A percentile compares a stretch with the other conserved stretches of the same genome.
phyloP scores from a whole-genome alignment of 495 filamentous ascomycete genomes.

The Cladorrhinum samala region DNA sequence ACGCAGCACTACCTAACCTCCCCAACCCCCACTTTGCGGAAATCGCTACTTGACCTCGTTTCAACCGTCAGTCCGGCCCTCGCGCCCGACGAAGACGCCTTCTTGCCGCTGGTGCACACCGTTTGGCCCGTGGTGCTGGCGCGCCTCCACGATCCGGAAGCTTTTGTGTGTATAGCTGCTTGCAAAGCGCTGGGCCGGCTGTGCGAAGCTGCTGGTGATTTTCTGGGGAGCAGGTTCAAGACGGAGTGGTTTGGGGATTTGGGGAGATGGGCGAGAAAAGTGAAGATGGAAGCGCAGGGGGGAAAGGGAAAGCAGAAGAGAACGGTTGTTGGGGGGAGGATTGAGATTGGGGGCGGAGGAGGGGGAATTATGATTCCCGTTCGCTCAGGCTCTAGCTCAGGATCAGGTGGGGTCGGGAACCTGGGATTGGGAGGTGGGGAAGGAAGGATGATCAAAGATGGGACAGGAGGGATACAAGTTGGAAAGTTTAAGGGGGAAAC shows the following conservation, averaged over 20 bases:
- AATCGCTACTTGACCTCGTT: conserved; percentile 68
- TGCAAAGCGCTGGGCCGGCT: conserved; percentile 58
- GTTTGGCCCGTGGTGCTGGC: conserved; percentile 75
- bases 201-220: conserved; percentile 66
- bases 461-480: conserved; percentile 18
- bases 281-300: conserved; percentile 28
- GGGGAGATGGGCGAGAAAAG: conserved; percentile 33
- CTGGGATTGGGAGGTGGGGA: neutral
- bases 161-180: conserved; percentile 65
- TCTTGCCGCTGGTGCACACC: conserved; percentile 82
- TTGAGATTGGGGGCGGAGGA: conserved; percentile 9
- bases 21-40: conserved; percentile 69
- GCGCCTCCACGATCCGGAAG: conserved; percentile 68
- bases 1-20: conserved; percentile 84
- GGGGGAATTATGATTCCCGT: conserved; percentile 26
- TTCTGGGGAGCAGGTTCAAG: conserved; percentile 65
- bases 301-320: conserved; percentile 27
- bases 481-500: conserved; percentile 3
- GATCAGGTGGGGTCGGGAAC: neutral
- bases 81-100: conserved; percentile 66
- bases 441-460: conserved; percentile 13
- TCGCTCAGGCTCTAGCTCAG: neutral
- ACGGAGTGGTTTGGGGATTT: conserved; percentile 58
- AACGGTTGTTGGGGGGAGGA: conserved; percentile 11
- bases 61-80: conserved; percentile 61